phyloP scores from a whole-genome alignment of 2,329 filamentous ascomycete genomes.

The Botrytis sinoallii region DNA sequence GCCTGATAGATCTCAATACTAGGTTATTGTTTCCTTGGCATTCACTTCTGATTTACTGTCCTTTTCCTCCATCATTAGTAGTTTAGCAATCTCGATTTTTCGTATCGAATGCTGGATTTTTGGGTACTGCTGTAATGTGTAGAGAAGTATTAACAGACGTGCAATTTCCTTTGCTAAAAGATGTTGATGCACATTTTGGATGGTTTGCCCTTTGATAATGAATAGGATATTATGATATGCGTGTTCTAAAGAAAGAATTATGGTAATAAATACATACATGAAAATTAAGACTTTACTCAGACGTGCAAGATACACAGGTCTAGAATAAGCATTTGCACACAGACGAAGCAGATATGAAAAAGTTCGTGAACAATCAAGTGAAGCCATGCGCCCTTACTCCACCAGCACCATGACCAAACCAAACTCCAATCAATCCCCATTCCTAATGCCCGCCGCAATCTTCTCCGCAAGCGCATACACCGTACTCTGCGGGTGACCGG shows the following conservation, averaged over 20 bases:
- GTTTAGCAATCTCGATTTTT: neutral
- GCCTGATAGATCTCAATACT: neutral
- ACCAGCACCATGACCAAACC: neutral
- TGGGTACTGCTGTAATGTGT: neutral
- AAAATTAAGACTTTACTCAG: neutral
- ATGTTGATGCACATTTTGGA: neutral
- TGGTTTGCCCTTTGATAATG: neutral
- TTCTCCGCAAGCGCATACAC: constrained; percentile 46
- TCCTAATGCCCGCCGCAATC: constrained; percentile 38
- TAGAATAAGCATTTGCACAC: neutral
- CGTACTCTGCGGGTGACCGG: constrained; percentile 42
- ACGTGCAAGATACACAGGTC: neutral
- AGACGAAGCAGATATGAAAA: neutral
- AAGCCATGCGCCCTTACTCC: neutral
- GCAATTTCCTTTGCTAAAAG: neutral
- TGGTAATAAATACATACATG: neutral
- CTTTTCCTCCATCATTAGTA: neutral
- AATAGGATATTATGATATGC: neutral
- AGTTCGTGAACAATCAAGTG: neutral
- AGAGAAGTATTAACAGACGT: neutral
- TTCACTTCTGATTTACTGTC: neutral
- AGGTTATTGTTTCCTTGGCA: neutral
- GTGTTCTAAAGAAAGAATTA: neutral
- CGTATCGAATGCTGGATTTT: neutral
- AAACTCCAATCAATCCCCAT: neutral